Evolutionary conservation across 2,329 filamentous ascomycete species (phyloP), one percentile per base, ranked within the genome.

Genomic region (Akanthomyces muscarius): DNA sequence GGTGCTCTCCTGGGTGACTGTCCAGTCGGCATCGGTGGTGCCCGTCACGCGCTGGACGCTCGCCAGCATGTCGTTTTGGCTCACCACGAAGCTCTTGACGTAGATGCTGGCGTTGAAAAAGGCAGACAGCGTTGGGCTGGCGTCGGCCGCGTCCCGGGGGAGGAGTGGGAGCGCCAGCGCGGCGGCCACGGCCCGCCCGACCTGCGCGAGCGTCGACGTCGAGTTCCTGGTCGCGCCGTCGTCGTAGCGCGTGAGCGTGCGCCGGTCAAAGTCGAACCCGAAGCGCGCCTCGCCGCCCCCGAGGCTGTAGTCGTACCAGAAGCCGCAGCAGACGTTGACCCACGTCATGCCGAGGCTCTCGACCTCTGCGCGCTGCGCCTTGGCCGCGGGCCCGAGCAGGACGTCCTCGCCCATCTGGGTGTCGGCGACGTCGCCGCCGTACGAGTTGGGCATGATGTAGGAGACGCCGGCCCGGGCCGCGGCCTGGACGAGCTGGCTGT

Each of bases 51-150:
- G 82, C 67, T 86, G 79, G 16, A 86, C 74, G 30, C 80, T 81
- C 45, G 82, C 81, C 63, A 89, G 79, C 73, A 90, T 88, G 7
- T 90, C 86, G 28, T 77, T 78, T 69, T 90, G 88, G 65, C 72
- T 84, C 62, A 88, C 65, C 1, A 74, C 69, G 72, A 88, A 89
- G 56, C 82, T 85, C 42, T 74, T 76, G n/a, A 87, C 62, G 66
- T 79, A 83, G 6, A 86, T 67, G 3, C 66, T 64, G 58, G 78
- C 76, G 71, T 86, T 84, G 74, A 71, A n/a, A 86, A 0, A 78
- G 68, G 0, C 66, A 63, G 25, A 86, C 0, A 79, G 68, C 1
- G 68, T 65, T 4, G 72, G 51, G 72, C 78, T 10, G n/a, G 71
- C 68, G 3, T 72, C 1, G 69, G 58, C 75, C 71, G 45, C 78